Evolutionary conservation across 179 eudicot species (phyloP).

Genomic region (Beta corolliflora): DNA sequence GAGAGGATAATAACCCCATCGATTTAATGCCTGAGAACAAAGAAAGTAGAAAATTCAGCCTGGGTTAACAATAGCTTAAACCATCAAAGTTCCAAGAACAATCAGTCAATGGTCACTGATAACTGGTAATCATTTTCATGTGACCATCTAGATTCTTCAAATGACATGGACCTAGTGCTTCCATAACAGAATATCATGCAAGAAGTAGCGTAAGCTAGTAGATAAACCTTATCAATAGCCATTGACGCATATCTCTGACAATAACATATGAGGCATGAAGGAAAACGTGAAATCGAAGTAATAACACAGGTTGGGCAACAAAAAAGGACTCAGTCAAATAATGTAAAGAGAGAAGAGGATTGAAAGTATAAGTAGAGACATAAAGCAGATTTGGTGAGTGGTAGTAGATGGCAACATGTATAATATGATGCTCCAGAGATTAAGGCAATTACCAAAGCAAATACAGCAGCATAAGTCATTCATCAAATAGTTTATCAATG

Average conservation of each 20-base stretch:
- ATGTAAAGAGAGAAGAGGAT: background rate
- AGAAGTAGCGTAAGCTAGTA: background rate
- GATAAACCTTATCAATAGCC: slow-evolving; percentile 5
- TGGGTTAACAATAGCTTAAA: background rate
- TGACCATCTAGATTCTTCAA: background rate
- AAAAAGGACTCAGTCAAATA: background rate
- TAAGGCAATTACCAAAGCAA: background rate
- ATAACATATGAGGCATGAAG: background rate
- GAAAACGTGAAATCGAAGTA: background rate
- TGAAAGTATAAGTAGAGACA: background rate
- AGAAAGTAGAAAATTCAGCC: slow-evolving; percentile 11
- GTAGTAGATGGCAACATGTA: background rate
- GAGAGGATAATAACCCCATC: slow-evolving; percentile 99
- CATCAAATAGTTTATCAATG: background rate
- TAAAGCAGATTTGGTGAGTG: background rate
- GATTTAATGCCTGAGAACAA: slow-evolving; percentile 69
- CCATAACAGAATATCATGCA: background rate
- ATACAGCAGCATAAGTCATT: background rate
- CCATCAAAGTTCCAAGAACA: background rate
- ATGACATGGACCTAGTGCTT: slow-evolving; percentile 1
- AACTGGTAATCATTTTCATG: background rate
- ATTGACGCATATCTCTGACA: background rate
- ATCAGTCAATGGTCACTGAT: background rate
- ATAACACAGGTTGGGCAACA: background rate
- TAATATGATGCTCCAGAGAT: slow-evolving; percentile 2